Evolutionary conservation across 2,329 filamentous ascomycete species (phyloP).

Genomic region (Cytospora piceicola): DNA sequence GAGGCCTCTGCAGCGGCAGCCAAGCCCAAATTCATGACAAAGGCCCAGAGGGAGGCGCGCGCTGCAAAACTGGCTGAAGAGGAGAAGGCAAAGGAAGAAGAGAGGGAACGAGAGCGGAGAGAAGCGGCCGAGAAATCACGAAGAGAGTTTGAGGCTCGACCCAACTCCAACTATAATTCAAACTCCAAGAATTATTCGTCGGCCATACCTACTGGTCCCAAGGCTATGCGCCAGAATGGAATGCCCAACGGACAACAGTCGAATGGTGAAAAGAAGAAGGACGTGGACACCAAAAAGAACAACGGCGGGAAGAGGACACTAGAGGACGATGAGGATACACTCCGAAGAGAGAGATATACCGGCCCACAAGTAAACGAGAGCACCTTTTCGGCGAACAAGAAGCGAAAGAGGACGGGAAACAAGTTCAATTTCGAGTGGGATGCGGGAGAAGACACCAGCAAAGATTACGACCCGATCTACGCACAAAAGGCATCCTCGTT

Average conservation of each 20-base stretch:
- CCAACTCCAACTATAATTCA: constrained; percentile 14
- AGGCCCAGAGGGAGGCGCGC: constrained; percentile 78
- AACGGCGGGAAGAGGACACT: constrained; percentile 46
- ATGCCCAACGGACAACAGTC: constrained; percentile 27
- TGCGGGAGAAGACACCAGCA: constrained; percentile 87
- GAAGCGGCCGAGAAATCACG: constrained; percentile 35
- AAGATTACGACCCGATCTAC: constrained; percentile 81
- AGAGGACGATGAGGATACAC: constrained; percentile 71
- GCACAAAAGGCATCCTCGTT: constrained; percentile 69
- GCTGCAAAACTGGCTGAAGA: constrained; percentile 76
- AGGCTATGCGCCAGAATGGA: constrained; percentile 60
- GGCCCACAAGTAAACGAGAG: constrained; percentile 82
- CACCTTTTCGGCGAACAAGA: constrained; percentile 94
- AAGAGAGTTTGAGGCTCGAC: constrained; percentile 30
- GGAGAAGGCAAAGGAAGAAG: constrained; percentile 55
- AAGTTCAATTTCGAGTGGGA: constrained; percentile 99
- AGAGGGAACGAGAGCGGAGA: constrained; percentile 59
- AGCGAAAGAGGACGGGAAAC: constrained; percentile 87
- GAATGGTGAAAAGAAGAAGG: constrained; percentile 35
- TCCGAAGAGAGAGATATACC: constrained; percentile 84
- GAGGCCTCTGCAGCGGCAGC: constrained; percentile 81
- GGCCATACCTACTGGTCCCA: constrained; percentile 71
- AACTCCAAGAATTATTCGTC: constrained; percentile 32
- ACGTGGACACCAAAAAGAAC: constrained; percentile 37
- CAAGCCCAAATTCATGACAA: constrained; percentile 87